Percentiles rank a stretch among this genome's conserved stretches.
These are phyloP conservation scores for Neurospora sp. DNA, from an alignment of 495 filamentous ascomycete genomes.

Conservation along the genomic window DNA sequence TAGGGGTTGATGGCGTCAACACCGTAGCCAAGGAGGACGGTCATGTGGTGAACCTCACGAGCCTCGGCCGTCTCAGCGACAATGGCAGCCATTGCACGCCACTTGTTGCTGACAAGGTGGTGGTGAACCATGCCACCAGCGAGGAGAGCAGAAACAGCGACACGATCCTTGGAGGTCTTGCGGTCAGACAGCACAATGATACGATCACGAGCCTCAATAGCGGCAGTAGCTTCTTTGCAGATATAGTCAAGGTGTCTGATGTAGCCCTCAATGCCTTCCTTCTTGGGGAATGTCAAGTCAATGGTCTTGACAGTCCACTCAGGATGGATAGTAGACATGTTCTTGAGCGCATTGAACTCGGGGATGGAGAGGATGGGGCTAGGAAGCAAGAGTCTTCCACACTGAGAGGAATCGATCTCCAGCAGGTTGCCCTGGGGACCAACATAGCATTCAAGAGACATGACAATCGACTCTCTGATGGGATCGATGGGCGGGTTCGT, in stretches of 20 bases:
- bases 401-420: slow-evolving; percentile 88
- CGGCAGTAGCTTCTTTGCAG: slow-evolving; percentile 75
- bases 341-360: slow-evolving; percentile 83
- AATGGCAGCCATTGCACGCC: slow-evolving; percentile 81
- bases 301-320: slow-evolving; percentile 91
- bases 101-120: slow-evolving; percentile 93
- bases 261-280: slow-evolving; percentile 76
- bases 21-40: slow-evolving; percentile 92
- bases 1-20: slow-evolving; percentile 96
- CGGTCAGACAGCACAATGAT: slow-evolving; percentile 89
- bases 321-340: slow-evolving; percentile 62
- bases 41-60: slow-evolving; percentile 98
- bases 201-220: slow-evolving; percentile 75
- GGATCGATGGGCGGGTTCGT: slow-evolving; percentile 99
- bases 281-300: slow-evolving; percentile 92
- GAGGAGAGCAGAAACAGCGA: slow-evolving; percentile 80
- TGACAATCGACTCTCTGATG: slow-evolving; percentile 96
- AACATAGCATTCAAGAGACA: slow-evolving; percentile 97
- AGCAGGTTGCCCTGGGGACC: slow-evolving; percentile 95
- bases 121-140: slow-evolving; percentile 96
- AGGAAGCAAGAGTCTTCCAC: slow-evolving; percentile 73
- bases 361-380: slow-evolving; percentile 87
- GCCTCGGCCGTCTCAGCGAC: slow-evolving; percentile 94
- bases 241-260: slow-evolving; percentile 83
- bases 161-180: slow-evolving; percentile 70